These are phyloP conservation scores for Irpex sp. DNA, from an alignment of 1,284 basidiomycete genomes.

Conservation along the genomic window DNA sequence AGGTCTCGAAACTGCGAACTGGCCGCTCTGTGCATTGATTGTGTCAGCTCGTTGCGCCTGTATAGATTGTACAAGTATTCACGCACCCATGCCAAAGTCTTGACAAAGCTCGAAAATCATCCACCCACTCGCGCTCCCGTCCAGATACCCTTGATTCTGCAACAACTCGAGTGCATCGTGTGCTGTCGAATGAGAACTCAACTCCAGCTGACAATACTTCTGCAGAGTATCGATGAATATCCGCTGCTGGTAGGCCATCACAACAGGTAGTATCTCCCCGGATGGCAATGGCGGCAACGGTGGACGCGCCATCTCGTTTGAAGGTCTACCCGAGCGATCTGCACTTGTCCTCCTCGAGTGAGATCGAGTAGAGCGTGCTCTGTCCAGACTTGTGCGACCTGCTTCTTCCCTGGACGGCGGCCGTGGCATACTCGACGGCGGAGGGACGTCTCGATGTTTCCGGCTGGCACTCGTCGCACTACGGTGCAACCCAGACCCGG, in stretches of 20 bases:
- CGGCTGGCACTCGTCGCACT: constrained; percentile 10
- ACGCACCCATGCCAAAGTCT: constrained; percentile 80
- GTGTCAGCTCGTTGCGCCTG: background rate
- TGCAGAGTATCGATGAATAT: constrained; percentile 73
- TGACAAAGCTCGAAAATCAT: constrained; percentile 77
- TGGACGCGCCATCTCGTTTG: constrained; percentile 8
- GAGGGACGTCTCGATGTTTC: constrained; percentile 12
- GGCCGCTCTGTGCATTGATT: constrained; percentile 69
- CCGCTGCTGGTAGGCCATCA: constrained; percentile 48
- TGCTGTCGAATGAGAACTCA: constrained; percentile 54
- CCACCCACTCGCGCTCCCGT: constrained; percentile 56
- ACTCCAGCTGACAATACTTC: constrained; percentile 64
- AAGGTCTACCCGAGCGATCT: constrained; percentile 14
- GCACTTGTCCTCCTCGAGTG: constrained; percentile 21
- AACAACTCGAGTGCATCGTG: constrained; percentile 60
- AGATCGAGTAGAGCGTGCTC: constrained; percentile 17
- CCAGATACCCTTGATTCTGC: constrained; percentile 54
- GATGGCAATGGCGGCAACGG: constrained; percentile 17
- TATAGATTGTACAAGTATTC: constrained; percentile 1
- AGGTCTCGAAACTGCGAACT: constrained; percentile 73
- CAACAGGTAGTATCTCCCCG: background rate
- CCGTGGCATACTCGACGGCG: constrained; percentile 1
- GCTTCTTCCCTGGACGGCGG: constrained; percentile 5
- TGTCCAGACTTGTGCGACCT: constrained; percentile 14
- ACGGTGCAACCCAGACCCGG: constrained; percentile 13